Evolutionary conservation across 176 grass and related monocot genomes (phyloP).

Genomic region (Rhynchospora breviuscula): DNA sequence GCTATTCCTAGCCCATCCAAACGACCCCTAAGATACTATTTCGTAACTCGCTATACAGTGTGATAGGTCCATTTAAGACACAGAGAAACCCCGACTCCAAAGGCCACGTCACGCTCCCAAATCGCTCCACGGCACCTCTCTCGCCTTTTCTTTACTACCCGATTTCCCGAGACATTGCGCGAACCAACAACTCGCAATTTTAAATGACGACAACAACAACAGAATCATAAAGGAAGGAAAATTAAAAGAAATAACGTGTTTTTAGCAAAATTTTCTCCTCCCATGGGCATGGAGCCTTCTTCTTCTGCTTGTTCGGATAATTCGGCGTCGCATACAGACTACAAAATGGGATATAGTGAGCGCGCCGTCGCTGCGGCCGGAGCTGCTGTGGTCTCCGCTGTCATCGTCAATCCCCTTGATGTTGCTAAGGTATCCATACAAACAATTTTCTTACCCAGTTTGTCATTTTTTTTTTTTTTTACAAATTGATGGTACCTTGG

Average conservation of each 20-base stretch:
- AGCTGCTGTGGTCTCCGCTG: conserved; percentile 65
- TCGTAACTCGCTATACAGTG: not conserved
- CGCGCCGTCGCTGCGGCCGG: conserved; percentile 60
- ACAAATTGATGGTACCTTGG: not conserved
- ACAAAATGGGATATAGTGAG: conserved; percentile 52
- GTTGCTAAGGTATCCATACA: conserved; percentile 61
- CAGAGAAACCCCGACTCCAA: not conserved
- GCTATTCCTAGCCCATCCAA: too few relatives aligned
- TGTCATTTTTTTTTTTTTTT: not conserved
- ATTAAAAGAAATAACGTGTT: not conserved
- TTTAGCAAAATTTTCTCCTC: not conserved
- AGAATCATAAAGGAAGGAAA: not conserved
- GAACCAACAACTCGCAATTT: not conserved
- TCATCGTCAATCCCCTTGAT: conserved; percentile 91
- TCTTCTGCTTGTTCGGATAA: not conserved
- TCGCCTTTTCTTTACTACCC: not conserved
- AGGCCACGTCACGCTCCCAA: not conserved
- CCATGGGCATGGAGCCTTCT: conserved; percentile 14
- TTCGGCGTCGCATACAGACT: conserved; percentile 27
- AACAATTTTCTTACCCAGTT: not conserved
- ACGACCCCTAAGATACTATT: too few relatives aligned
- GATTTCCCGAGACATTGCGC: not conserved
- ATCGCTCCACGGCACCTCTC: conserved; percentile 10
- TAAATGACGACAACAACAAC: not conserved
- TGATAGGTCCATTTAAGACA: not conserved